Evolutionary conservation across 2,329 filamentous ascomycete genomes (phyloP).

Genomic region (Alternaria arborescens): DNA sequence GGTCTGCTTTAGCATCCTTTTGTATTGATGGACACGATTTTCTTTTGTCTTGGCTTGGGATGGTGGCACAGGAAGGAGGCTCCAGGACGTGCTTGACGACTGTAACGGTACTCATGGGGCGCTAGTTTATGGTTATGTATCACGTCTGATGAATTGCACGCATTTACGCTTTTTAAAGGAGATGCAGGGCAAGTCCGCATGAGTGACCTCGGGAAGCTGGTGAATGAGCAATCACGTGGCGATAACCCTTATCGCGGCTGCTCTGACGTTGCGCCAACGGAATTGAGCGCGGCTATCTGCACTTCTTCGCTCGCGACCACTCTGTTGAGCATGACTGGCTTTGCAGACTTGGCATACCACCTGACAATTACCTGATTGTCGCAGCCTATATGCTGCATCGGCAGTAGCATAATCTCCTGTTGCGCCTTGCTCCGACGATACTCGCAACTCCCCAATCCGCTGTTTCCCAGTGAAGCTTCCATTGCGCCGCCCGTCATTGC

Average conservation of each 20-base stretch:
- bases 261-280: slow-evolving; percentile 14
- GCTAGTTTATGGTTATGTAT: slow-evolving; percentile 25
- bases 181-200: background rate
- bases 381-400: slow-evolving; percentile 7
- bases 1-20: slow-evolving; percentile 11
- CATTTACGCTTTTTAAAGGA: slow-evolving; percentile 9
- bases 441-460: slow-evolving; percentile 6
- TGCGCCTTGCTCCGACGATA: slow-evolving; percentile 26
- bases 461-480: slow-evolving; percentile 5
- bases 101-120: slow-evolving; percentile 19
- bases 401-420: slow-evolving; percentile 13
- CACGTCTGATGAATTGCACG: slow-evolving; percentile 42
- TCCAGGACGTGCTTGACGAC: slow-evolving; percentile 11
- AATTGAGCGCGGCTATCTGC: slow-evolving; percentile 11
- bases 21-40: slow-evolving; percentile 3
- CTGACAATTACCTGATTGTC: background rate
- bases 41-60: slow-evolving; percentile 8
- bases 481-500: slow-evolving; percentile 12
- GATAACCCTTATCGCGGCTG: slow-evolving; percentile 17
- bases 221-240: slow-evolving; percentile 20
- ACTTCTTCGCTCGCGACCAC: slow-evolving; percentile 7
- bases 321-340: background rate
- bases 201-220: background rate
- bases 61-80: slow-evolving; percentile 4
- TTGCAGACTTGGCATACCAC: background rate